Conservation (phyloP, 352 stramenopile species). For the Phytophthora cactorum region DNA sequence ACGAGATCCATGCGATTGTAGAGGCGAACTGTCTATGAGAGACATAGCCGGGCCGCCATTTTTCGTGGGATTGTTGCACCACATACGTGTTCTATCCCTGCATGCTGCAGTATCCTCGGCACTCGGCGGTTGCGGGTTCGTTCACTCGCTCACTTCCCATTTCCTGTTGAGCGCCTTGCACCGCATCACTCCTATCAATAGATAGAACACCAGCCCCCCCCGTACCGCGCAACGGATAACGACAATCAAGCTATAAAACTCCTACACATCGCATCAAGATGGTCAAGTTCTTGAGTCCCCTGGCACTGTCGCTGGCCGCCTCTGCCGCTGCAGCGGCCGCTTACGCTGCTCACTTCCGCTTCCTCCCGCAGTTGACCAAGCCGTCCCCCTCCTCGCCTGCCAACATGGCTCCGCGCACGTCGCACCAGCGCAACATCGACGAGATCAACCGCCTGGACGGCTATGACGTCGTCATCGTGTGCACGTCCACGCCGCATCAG, state of each 20-base stretch:
- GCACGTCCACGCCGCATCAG: slow-evolving; percentile 96
- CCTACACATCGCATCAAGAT: slow-evolving; percentile 25
- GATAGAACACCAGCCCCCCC: slow-evolving; percentile 3
- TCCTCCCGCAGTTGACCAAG: slow-evolving; percentile 27
- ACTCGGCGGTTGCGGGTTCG: slow-evolving; percentile 13
- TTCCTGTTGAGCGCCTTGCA: slow-evolving; percentile 13
- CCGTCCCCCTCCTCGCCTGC: background rate
- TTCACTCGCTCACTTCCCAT: slow-evolving; percentile 32
- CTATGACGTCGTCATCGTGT: slow-evolving; percentile 98
- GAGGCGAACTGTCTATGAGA: slow-evolving; percentile 10
- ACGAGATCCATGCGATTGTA: slow-evolving; percentile 5
- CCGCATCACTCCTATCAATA: slow-evolving; percentile 21
- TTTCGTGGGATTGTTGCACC: slow-evolving; percentile 26
- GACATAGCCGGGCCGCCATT: background rate
- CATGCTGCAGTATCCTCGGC: slow-evolving; percentile 3
- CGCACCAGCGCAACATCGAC: slow-evolving; percentile 84
- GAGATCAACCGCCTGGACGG: slow-evolving; percentile 88
- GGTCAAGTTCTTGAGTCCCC: slow-evolving; percentile 44
- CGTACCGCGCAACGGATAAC: slow-evolving; percentile 26
- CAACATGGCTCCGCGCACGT: slow-evolving; percentile 39
- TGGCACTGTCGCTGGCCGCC: slow-evolving; percentile 35
- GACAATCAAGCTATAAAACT: slow-evolving; percentile 20
- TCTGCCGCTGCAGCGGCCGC: slow-evolving; percentile 39
- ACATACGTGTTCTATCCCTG: slow-evolving; percentile 21
- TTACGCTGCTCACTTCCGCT: slow-evolving; percentile 42